phyloP scores from a whole-genome alignment of 768 basidiomycete genomes.

The Glaciozyma antarctica region DNA sequence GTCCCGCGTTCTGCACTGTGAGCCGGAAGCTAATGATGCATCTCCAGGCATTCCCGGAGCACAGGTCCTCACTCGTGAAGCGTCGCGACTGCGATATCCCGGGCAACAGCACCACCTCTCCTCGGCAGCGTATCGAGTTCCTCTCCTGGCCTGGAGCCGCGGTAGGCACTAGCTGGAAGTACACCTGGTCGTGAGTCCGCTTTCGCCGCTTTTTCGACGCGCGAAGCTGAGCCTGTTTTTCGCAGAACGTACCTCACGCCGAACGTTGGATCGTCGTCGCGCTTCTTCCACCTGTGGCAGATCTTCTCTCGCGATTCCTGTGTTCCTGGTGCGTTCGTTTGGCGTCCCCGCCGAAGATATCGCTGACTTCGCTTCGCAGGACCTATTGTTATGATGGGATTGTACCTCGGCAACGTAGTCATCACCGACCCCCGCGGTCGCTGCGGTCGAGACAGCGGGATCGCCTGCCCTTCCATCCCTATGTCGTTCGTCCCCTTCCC shows the following conservation, averaged over 20 bases:
- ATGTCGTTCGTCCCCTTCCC: neutral
- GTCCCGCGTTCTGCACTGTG: neutral
- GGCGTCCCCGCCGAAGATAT: neutral
- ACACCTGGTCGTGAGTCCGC: constrained; percentile 4
- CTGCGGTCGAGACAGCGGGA: neutral
- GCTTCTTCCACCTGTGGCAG: constrained; percentile 10
- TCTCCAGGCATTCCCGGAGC: neutral
- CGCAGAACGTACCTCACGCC: too few species aligned
- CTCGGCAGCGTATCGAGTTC: constrained; percentile 18
- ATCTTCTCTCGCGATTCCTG: constrained; percentile 6
- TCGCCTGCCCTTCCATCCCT: neutral
- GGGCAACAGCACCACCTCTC: constrained; percentile 1
- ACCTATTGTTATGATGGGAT: neutral
- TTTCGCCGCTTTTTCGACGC: neutral
- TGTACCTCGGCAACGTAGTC: neutral
- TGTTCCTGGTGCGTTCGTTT: constrained; percentile 1
- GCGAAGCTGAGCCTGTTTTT: neutral
- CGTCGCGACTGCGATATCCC: neutral
- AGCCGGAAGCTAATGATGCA: neutral
- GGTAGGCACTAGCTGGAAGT: constrained; percentile 8
- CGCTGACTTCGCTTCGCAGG: neutral
- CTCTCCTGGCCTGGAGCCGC: constrained; percentile 4
- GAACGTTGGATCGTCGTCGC: neutral
- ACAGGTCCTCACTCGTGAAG: neutral
- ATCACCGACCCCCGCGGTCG: neutral